Conservation (phyloP, 225 moss, liverwort and hornwort species). For the Polytrichum formosum region DNA sequence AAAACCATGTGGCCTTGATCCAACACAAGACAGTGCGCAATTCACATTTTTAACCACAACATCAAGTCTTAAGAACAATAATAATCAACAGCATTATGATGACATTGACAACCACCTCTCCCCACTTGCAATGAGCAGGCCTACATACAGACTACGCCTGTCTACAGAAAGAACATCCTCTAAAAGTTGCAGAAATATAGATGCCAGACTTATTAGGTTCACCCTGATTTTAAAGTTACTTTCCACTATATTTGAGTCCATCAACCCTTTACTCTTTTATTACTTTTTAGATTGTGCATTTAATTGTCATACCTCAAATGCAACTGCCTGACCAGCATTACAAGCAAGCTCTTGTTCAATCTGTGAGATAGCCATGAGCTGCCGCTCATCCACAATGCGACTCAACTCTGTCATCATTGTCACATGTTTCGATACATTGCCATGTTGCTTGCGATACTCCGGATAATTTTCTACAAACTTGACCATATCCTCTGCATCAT, state of each 20-base stretch:
- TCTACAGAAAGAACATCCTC: background rate
- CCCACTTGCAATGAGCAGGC: no score
- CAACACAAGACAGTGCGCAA: no score
- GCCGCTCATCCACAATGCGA: conserved; percentile 96
- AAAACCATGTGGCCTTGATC: no score
- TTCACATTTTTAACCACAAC: no score
- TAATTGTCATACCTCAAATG: conserved; percentile 66
- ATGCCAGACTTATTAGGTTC: no score
- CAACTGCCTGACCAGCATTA: conserved; percentile 75
- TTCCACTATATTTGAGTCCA: no score
- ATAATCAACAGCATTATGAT: no score
- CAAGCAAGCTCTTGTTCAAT: conserved; percentile 96
- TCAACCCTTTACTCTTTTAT: no score
- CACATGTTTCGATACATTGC: conserved; percentile 96
- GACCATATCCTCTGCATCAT: conserved; percentile 94
- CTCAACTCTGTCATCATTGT: conserved; percentile 99
- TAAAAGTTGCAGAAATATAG: background rate
- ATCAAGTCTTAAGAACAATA: no score
- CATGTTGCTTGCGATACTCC: conserved; percentile 96
- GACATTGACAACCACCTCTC: no score
- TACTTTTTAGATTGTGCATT: background rate
- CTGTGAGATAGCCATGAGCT: conserved; percentile 97
- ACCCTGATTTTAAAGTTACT: no score
- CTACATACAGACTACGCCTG: no score
- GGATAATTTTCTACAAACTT: conserved; percentile 98